A percentile compares a stretch with the other conserved stretches of the same genome.
Conservation (phyloP, 2,329 filamentous ascomycete species). For the Diplocarpon rosae region DNA sequence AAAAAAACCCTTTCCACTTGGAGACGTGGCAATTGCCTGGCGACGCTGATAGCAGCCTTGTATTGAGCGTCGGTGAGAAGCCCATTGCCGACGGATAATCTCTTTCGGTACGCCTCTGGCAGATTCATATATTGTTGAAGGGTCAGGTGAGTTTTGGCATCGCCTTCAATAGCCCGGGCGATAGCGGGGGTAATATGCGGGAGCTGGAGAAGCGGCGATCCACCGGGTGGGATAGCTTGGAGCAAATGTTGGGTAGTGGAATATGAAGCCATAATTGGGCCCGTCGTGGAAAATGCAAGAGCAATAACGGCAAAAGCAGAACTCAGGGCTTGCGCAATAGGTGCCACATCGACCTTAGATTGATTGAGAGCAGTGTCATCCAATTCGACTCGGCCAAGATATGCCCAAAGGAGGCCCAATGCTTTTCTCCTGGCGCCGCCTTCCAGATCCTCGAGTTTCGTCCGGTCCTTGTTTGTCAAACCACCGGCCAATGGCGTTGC, state of each 20-base stretch:
- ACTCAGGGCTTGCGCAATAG: conserved; percentile 74
- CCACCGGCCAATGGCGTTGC: conserved; percentile 41
- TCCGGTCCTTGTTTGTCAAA: conserved; percentile 62
- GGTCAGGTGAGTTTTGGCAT: conserved; percentile 62
- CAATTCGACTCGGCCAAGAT: conserved; percentile 79
- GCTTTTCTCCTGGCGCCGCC: conserved; percentile 74
- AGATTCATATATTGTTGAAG: conserved; percentile 85
- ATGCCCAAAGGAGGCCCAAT: conserved; percentile 86
- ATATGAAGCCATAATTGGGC: conserved; percentile 73
- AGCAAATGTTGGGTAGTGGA: conserved; percentile 75
- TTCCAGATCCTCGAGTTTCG: conserved; percentile 69
- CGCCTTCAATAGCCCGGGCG: conserved; percentile 58
- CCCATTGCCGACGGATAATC: conserved; percentile 56
- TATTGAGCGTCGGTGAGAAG: conserved; percentile 71
- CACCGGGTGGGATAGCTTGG: conserved; percentile 74
- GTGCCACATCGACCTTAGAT: conserved; percentile 82
- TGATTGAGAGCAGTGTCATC: conserved; percentile 66
- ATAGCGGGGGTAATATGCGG: conserved; percentile 68
- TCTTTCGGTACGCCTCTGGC: conserved; percentile 61
- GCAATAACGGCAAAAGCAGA: conserved; percentile 80
- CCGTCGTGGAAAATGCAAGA: conserved; percentile 75
- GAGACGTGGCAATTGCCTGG: conserved; percentile 73
- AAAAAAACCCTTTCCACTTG: conserved; percentile 90
- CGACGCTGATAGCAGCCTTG: conserved; percentile 61
- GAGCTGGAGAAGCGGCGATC: conserved; percentile 83